A percentile compares a stretch with the other conserved stretches of the same genome.
Evolutionary conservation across 768 basidiomycete species (phyloP).

Genomic region (Boletellus ananas): DNA sequence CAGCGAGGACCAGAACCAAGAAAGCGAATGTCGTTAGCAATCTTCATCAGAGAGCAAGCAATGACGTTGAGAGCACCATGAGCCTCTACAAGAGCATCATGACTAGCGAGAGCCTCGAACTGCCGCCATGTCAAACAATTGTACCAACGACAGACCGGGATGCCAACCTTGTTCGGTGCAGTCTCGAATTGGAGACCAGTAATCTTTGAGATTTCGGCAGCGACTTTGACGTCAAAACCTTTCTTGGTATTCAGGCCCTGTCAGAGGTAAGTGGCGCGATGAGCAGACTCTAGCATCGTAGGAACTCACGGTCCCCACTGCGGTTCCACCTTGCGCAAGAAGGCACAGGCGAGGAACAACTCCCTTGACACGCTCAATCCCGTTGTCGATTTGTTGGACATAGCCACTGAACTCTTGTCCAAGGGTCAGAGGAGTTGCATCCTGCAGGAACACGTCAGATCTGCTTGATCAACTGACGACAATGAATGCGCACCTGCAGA

Average conservation of each 20-base stretch:
- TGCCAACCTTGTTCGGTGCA: conserved; percentile 89
- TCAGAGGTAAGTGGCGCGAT: conserved; percentile 8
- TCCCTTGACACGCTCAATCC: conserved; percentile 78
- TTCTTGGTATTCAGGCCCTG: conserved; percentile 96
- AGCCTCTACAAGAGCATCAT: conserved; percentile 96
- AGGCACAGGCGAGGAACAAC: conserved; percentile 81
- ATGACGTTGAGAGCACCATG: conserved; percentile 95
- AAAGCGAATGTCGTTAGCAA: conserved; percentile 98
- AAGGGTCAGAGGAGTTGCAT: conserved; percentile 95
- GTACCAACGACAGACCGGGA: neutral
- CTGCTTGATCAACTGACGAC: neutral
- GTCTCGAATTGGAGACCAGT: conserved; percentile 92
- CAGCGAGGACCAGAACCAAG: conserved; percentile 97
- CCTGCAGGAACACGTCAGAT: conserved; percentile 42
- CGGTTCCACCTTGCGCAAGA: conserved; percentile 97
- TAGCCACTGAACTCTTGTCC: conserved; percentile 99
- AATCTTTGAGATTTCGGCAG: conserved; percentile 84
- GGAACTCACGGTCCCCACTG: conserved; percentile 85
- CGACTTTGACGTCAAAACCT: conserved; percentile 95
- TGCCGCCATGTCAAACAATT: conserved; percentile 29
- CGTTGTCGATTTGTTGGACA: conserved; percentile 90
- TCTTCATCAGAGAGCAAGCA: conserved; percentile 98
- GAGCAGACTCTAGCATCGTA: neutral
- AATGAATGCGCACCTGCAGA: conserved; percentile 54
- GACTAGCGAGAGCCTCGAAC: conserved; percentile 98